A percentile compares a stretch with the other conserved stretches of the same genome.
phyloP scores from a whole-genome alignment of 2,329 filamentous ascomycete genomes.

The Colletotrichum navitas region DNA sequence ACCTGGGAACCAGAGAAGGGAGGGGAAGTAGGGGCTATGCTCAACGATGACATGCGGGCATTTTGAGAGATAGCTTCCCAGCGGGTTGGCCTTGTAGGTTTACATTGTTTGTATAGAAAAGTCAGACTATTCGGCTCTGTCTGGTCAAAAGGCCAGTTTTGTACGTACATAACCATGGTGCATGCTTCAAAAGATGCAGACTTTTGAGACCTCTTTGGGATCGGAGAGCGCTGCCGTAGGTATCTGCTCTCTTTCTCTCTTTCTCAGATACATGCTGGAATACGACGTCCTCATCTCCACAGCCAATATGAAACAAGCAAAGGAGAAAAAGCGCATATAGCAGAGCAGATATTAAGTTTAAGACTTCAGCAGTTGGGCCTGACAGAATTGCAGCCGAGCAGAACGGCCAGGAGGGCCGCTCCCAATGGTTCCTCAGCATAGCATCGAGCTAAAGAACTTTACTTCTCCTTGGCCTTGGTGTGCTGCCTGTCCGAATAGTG shows the following conservation, averaged over 20 bases:
- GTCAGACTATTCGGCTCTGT: background rate
- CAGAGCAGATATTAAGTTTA: slow-evolving; percentile 6
- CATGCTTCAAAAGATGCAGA: background rate
- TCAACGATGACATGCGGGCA: background rate
- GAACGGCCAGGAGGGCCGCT: background rate
- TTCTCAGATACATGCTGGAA: background rate
- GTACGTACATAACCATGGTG: background rate
- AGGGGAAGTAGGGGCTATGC: background rate
- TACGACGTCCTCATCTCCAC: background rate
- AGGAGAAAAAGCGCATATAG: background rate
- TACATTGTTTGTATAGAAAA: background rate
- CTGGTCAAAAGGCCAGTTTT: background rate
- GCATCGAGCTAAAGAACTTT: background rate
- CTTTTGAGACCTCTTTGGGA: no score
- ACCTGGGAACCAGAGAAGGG: background rate
- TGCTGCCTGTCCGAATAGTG: slow-evolving; percentile 1
- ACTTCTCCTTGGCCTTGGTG: background rate
- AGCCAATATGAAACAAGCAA: no score
- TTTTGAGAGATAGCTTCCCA: background rate
- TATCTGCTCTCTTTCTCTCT: background rate
- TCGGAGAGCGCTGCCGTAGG: background rate
- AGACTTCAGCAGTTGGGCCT: background rate
- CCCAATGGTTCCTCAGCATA: slow-evolving; percentile 25
- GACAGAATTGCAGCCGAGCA: background rate
- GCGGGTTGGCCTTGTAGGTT: slow-evolving; percentile 7